Evolutionary conservation across 257 asterid species (phyloP).

Genomic region (Eucommia ulmoides): DNA sequence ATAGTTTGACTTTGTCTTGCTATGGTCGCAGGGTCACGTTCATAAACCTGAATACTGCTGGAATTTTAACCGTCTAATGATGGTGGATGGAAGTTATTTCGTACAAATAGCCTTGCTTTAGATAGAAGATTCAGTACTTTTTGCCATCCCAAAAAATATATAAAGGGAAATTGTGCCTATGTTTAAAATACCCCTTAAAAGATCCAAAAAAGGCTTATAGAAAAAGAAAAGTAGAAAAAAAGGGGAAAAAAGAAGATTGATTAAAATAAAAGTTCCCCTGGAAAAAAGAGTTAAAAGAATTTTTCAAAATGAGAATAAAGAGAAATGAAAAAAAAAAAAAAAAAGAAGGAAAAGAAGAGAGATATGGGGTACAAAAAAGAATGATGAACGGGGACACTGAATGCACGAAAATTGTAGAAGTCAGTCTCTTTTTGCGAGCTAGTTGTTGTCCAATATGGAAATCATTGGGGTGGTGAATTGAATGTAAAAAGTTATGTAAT

Average conservation of each 20-base stretch:
- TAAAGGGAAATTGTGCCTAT: no score
- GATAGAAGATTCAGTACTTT: no score
- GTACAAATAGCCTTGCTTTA: constrained; percentile 31
- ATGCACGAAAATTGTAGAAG: not conserved
- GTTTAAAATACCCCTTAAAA: no score
- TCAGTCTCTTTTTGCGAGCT: constrained; percentile 3
- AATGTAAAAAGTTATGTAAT: constrained; percentile 13
- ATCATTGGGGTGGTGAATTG: constrained; percentile 16
- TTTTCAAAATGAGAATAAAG: not conserved
- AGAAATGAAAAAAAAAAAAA: not conserved
- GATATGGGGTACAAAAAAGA: not conserved
- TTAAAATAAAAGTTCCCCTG: not conserved
- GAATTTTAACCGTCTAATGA: constrained; percentile 37
- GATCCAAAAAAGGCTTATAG: no score
- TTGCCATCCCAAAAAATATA: no score
- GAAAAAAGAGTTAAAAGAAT: no score
- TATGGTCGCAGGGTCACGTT: constrained; percentile 73
- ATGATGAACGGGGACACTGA: not conserved
- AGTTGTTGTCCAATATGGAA: no score
- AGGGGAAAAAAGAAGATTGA: constrained; percentile 5
- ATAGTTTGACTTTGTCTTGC: constrained; percentile 21
- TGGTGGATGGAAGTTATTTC: constrained; percentile 47
- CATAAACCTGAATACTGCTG: constrained; percentile 50
- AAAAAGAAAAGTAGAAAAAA: constrained; percentile 14
- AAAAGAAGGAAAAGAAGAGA: not conserved